Percentiles rank a stretch among this genome's conserved stretches.
Evolutionary conservation across 306 rosid species (phyloP).

Genomic region (Cicer chorassanicum): DNA sequence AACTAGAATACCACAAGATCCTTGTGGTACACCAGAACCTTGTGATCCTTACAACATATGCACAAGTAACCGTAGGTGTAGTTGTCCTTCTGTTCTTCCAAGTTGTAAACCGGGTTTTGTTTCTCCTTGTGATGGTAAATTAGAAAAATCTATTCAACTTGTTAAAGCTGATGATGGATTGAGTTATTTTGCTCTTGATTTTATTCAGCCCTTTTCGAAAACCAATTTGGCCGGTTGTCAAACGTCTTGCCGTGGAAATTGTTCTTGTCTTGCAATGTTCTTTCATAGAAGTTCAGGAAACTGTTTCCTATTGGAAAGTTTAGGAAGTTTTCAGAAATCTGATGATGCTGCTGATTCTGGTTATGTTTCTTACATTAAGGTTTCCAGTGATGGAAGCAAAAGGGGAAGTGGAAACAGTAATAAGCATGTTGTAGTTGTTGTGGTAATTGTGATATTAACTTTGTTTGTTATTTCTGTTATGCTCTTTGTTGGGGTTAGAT

Average conservation of each 20-base stretch:
- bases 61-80: constrained; percentile 54
- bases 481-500: constrained; percentile 57
- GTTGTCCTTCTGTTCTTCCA: constrained; percentile 74
- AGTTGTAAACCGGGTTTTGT: constrained; percentile 68
- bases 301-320: constrained; percentile 67
- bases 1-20: constrained; percentile 61
- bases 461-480: constrained; percentile 57
- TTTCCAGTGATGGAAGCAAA: constrained; percentile 48
- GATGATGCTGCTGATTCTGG: constrained; percentile 45
- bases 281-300: constrained; percentile 72
- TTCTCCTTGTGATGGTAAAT: constrained; percentile 56
- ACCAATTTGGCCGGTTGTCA: constrained; percentile 70
- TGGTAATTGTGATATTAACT: constrained; percentile 59
- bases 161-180: constrained; percentile 62
- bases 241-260: constrained; percentile 63
- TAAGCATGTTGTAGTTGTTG: constrained; percentile 56
- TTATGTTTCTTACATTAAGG: constrained; percentile 75
- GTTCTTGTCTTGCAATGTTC: constrained; percentile 85
- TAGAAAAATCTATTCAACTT: constrained; percentile 46
- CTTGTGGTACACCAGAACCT: constrained; percentile 74
- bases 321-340: constrained; percentile 78
- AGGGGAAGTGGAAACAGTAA: constrained; percentile 48
- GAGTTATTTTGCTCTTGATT: constrained; percentile 71
- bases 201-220: constrained; percentile 61
- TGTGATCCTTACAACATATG: constrained; percentile 77